Evolutionary conservation across 305 asterid species (phyloP).

Genomic region (Solanum aculeatissimum): DNA sequence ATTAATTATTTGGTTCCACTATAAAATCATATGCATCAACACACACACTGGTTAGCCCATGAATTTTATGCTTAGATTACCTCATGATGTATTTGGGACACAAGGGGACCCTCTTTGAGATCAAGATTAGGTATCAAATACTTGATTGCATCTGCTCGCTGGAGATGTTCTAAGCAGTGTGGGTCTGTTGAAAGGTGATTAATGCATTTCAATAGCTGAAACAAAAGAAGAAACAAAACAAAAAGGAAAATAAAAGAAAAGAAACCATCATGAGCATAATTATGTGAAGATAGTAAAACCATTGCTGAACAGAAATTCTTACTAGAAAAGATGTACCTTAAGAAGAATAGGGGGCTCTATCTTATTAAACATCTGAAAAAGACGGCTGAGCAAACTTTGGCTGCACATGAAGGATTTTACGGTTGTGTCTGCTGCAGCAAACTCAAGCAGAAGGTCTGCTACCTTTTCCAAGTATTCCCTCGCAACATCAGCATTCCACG

Average conservation of each 20-base stretch:
- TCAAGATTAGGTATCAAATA: slow-evolving; percentile 97
- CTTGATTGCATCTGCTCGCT: slow-evolving; percentile 94
- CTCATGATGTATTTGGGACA: slow-evolving; percentile 92
- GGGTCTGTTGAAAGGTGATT: slow-evolving; percentile 95
- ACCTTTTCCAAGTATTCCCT: slow-evolving; percentile 94
- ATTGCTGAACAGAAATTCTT: neutral
- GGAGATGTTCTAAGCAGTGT: slow-evolving; percentile 94
- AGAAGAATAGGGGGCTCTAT: slow-evolving; percentile 93
- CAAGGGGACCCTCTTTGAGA: slow-evolving; percentile 89
- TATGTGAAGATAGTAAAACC: neutral
- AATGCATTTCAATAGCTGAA: slow-evolving; percentile 86
- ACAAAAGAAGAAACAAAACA: neutral
- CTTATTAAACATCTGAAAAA: slow-evolving; percentile 97
- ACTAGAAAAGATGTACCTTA: slow-evolving; percentile 40
- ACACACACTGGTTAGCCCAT: neutral
- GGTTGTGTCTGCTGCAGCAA: slow-evolving; percentile 85
- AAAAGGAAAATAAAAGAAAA: neutral
- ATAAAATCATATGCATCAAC: neutral
- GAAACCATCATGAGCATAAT: slow-evolving; percentile 8
- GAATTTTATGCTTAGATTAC: slow-evolving; percentile 26
- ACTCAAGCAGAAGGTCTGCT: slow-evolving; percentile 96
- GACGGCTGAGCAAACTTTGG: slow-evolving; percentile 96
- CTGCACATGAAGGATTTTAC: slow-evolving; percentile 96
- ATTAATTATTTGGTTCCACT: neutral
- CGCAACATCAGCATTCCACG: slow-evolving; percentile 95